Evolutionary conservation across 176 grass and related monocot genomes (phyloP), one percentile per base, ranked within the genome.

Genomic region (Musa itinerans): DNA sequence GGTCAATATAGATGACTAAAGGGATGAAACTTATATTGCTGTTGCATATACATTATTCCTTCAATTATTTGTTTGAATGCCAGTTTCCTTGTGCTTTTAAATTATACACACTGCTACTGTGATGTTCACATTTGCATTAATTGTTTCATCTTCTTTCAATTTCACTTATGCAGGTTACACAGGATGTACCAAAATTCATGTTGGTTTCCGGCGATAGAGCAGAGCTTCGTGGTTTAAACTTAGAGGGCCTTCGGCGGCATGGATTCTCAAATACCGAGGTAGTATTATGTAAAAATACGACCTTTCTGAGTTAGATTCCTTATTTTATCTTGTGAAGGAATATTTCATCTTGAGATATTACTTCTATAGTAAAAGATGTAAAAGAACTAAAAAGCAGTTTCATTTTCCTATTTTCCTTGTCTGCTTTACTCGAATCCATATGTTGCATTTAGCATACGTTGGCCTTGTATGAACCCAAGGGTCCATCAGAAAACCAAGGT

Each of bases 171-270:
- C 75, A 98, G 94, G 81, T 98, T 82, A 26, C 86, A 71, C 94
- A 93, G 85, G 94, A 98, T 81, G 88, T 93, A 71, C 94, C 94
- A 82, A 93, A 85, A 71, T 98, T 93, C 79, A 91, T 78, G 54
- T 93, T 93, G 90, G 84, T 89, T 77, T 83, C 88, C 53, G 86
- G 90, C 75, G 84, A 88, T 78, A 91, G 90, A 84, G 90, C 94
- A 59, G 90, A 93, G 63, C 89, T 98, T 72, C 86, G 82, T 78
- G 88, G 86, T 72, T 83, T 98, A 69, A 98, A 98, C 85, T 57
- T 93, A 27, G 90, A 93, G 83, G 90, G 94, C 79, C 90, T 98
- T 23, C 84, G 72, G 52, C 84, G 90, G 79, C 86, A 90, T 49
- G 78, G 82, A 78, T 91, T 98, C 64, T 79, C 88, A 69, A 61